A percentile compares a stretch with the other conserved stretches of the same genome.
These are phyloP conservation scores for Monilinia fructigena DNA, from an alignment of 2,329 filamentous ascomycete species.

Conservation along the genomic window DNA sequence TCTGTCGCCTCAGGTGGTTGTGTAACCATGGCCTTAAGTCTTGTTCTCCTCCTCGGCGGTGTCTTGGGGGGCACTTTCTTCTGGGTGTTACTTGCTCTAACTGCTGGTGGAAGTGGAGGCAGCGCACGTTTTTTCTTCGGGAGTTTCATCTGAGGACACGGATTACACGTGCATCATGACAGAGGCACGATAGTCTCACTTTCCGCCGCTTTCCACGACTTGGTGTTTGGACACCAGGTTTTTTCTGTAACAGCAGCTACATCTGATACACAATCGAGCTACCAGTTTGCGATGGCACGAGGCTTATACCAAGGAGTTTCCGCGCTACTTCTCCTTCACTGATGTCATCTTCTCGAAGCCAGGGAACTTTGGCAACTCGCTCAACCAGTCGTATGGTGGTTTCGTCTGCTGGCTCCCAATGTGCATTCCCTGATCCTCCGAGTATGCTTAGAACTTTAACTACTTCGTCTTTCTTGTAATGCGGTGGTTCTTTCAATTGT, in stretches of 20 bases:
- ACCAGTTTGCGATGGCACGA: conserved; percentile 62
- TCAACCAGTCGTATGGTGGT: conserved; percentile 76
- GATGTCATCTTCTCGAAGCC: conserved; percentile 54
- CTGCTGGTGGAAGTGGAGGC: conserved; percentile 34
- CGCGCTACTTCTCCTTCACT: conserved; percentile 50
- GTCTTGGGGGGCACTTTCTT: conserved; percentile 41
- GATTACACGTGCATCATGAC: conserved; percentile 30
- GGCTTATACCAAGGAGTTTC: conserved; percentile 68
- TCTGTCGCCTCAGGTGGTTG: conserved; percentile 20
- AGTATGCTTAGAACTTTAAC: conserved; percentile 72
- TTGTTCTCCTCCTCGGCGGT: conserved; percentile 39
- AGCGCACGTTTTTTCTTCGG: conserved; percentile 30
- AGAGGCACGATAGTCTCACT: conserved; percentile 36
- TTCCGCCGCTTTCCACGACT: conserved; percentile 55
- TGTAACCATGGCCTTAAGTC: conserved; percentile 32
- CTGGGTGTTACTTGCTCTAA: conserved; percentile 29
- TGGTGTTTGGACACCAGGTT: conserved; percentile 78
- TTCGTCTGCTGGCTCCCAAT: conserved; percentile 79
- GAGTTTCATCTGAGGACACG: conserved; percentile 26
- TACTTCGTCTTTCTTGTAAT: conserved; percentile 90
- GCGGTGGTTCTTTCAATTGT: conserved; percentile 78
- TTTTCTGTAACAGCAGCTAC: conserved; percentile 80
- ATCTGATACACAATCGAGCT: conserved; percentile 73
- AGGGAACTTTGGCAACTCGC: conserved; percentile 70
- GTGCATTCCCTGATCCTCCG: conserved; percentile 61